Base-by-base conservation (phyloP, 495 filamentous ascomycete species). In the Clavariopsis aquatica region DNA sequence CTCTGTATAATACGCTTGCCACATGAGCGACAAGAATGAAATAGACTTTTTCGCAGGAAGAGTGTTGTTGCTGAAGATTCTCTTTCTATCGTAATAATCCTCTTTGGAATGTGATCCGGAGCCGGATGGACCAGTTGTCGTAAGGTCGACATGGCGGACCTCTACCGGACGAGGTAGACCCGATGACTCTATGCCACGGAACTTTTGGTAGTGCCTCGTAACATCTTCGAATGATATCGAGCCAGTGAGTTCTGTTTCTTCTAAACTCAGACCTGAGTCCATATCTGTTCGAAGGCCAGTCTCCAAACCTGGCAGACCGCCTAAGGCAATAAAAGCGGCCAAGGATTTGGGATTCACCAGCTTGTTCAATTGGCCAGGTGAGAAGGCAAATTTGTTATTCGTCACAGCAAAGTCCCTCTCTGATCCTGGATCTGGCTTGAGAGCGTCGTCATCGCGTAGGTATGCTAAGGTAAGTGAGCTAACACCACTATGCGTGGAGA, bases 341-440 rank as follows among this genome's bases (percentile, higher is more conserved):
- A 91, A 78, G 61, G 81, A 92, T 77, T 96, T 96, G 0, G 92
- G 91, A 60, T 92, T 92, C 36, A 89, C 74, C n/a, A 95, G 72
- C 71, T 92, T 95, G 57, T 82, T 86, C 69, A 96, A 70, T 49
- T 94, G 90, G 0, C 91, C 91, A 0, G 89, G 90, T 1, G 89
- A 85, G 63, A 91, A 94, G 0, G 89, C 91, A 61, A 95, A 95
- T 47, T 80, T 85, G 74, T 94, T 95, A 61, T 92, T 80, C 23
- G 84, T 79, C 17, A 91, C 87, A 22, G 83, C 62, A 68, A 93
- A 96, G 68, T 91, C 89, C 0, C 72, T 76, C 69, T 92, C 88
- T 0, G 82, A 86, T 7, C 87, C 85, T 2, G 84, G 85, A 74
- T 92, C 88, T 0, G 90, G 85, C 41, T 78, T 79, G 0, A 91